Evolutionary conservation across 2,329 filamentous ascomycete species (phyloP), one percentile per base, ranked within the genome.

Genomic region (Aureobasidium pullulans): DNA sequence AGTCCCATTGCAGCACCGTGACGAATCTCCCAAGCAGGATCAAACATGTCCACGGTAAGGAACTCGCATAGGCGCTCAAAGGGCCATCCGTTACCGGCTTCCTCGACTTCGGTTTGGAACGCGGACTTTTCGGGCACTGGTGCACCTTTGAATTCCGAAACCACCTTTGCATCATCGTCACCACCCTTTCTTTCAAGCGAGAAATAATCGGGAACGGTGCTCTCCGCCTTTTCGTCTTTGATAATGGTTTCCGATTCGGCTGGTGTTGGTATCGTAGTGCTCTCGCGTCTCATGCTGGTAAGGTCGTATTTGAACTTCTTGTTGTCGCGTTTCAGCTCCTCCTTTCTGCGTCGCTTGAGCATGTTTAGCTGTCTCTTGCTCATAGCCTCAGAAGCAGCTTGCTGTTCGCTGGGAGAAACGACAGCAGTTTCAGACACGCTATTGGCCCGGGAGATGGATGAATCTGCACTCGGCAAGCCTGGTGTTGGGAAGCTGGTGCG

Each of bases 1-100:
- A 99, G 78, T 10, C 90, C 94, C 87, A 99, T 94, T 13, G 94
- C 92, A 59, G 95, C 94, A 67, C 94, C 94, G 71, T 99, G 94
- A 15, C 94, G 87, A 7, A 92, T 91, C 73, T 99, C 94, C 95
- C 94, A 99, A 49, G 88, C 86, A 2, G 88, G 79, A 69, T 99
- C 93, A 66, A 99, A 97, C 1, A 99, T 80, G 70, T 99, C 94
- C 36, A 97, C 81, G 68, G 90, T 93, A 61, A 99, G 82, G 67
- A 96, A 94, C 62, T 97, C 94, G 71, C 91, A 96, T 37, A 99
- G 83, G 57, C 90, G 85, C 68, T 96, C 92, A 68, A 90, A 96
- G 0, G 94, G 94, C 94, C 94, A 99, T 70, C 95, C 90, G 3
- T 83, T 79, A 2, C 91, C 90, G 66, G 93, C 84, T 61, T 89